Base-by-base conservation (phyloP, 805 yeast species). In the Kluyveromyces nonfermentans region DNA sequence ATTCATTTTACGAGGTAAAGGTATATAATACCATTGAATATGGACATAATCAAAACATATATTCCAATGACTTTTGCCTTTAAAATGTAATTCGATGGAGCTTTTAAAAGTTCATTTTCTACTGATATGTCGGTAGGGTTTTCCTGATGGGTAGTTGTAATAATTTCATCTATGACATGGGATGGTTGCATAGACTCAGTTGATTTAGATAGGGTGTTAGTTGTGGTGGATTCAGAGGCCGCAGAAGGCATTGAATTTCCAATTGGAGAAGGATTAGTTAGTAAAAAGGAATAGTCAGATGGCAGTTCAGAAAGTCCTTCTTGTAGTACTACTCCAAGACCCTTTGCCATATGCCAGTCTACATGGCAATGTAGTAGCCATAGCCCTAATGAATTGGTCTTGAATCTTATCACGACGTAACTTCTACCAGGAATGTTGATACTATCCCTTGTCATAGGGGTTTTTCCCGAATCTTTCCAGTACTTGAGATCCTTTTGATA, bases 361-460 rank as follows among this genome's bases (percentile, higher is more conserved):
- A 79, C 72, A 53, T 82, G 88, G 61, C 94, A 84, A 58, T 84
- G 94, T 70, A 84, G 74, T 37, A 80, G 71, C 94, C 94, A 84
- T 22, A 79, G 72, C 17, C 94, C 93, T 1, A 88, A 85, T 50
- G 79, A 78, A 49, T 78, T 73, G 6, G 88, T 77, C 45, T 64
- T 66, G 55, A 82, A 77, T 45, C 93, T 67, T 33, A 62, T 67
- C 67, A 60, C 82, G 37, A 77, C 66, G 57, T 73, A 72, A 4
- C 83, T 80, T 50, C 73, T 72, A 21, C 80, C 74, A 19, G 74
- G 69, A n/a, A 82, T 78, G 51, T 72, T 68, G 28, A 77, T 73
- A 4, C 84, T 78, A 57, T 83, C 90, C 54, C 90, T 67, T 35
- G 68, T 59, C 57, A 72, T 56, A 5, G 82, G 87, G 32, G 72